Conservation (phyloP, 1,284 basidiomycete genomes). For the Gymnopus androsaceus region DNA sequence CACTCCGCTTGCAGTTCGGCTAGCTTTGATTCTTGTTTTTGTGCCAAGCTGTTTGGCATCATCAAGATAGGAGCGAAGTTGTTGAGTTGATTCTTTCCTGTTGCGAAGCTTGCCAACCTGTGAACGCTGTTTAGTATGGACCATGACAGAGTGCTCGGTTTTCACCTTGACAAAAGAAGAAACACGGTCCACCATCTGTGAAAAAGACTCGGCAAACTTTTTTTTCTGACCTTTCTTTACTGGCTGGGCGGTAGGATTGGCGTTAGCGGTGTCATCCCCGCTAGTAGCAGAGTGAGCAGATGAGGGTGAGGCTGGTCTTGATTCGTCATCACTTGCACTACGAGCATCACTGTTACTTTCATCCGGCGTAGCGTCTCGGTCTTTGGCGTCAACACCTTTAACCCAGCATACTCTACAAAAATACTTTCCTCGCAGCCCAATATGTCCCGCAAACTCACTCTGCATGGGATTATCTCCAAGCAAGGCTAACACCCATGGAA, state of each 20-base stretch:
- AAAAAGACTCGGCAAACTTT: neutral
- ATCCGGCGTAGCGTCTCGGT: neutral
- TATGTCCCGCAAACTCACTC: conserved; percentile 26
- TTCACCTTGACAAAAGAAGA: neutral
- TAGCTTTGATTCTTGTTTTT: neutral
- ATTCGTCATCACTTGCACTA: too few relatives aligned
- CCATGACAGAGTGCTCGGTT: too few relatives aligned
- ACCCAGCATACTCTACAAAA: conserved; percentile 8
- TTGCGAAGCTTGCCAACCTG: neutral
- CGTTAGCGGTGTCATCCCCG: too few relatives aligned
- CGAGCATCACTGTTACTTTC: too few relatives aligned
- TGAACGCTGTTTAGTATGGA: neutral
- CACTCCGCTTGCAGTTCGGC: conserved; percentile 5
- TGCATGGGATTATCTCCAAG: conserved; percentile 29
- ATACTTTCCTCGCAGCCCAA: conserved; percentile 6
- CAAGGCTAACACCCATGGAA: conserved; percentile 22
- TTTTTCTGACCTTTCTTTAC: neutral
- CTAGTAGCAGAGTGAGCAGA: too few relatives aligned
- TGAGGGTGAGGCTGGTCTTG: too few relatives aligned
- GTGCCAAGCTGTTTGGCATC: neutral
- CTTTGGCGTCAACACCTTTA: neutral
- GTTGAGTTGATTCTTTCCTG: neutral
- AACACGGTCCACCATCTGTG: neutral
- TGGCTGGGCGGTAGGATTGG: neutral
- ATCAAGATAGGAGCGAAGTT: neutral